Percentiles rank a stretch among this genome's conserved stretches.
phyloP scores from a whole-genome alignment of 2,329 filamentous ascomycete species.

The Ceratocystis diversiconidia region DNA sequence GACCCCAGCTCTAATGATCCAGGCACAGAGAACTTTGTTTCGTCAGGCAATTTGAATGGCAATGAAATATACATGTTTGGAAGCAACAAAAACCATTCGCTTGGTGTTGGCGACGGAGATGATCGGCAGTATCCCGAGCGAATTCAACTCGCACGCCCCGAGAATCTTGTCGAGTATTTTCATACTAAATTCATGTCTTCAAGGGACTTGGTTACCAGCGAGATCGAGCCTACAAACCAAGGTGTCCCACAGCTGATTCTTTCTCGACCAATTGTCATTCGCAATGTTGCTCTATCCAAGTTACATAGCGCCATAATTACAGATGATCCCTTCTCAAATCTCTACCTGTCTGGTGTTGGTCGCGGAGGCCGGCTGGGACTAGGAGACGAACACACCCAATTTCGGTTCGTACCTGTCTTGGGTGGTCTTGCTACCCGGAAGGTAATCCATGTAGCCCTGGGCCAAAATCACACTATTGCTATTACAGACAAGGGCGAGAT shows the following conservation, averaged over 20 bases:
- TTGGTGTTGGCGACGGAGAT: constrained; percentile 90
- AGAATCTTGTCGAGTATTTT: constrained; percentile 60
- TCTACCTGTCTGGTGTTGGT: constrained; percentile 87
- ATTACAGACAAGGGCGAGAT: constrained; percentile 76
- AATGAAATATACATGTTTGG: constrained; percentile 90
- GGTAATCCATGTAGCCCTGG: constrained; percentile 64
- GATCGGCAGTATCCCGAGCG: constrained; percentile 89
- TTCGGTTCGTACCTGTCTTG: constrained; percentile 71
- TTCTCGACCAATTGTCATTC: constrained; percentile 58
- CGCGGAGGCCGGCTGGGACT: constrained; percentile 78
- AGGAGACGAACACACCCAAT: constrained; percentile 79
- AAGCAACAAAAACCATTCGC: constrained; percentile 86
- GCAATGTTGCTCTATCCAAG: constrained; percentile 79
- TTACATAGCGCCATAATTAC: constrained; percentile 82
- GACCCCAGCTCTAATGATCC: constrained; percentile 25
- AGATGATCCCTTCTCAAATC: constrained; percentile 71
- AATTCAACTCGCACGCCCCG: constrained; percentile 59
- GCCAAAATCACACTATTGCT: constrained; percentile 82
- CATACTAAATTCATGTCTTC: constrained; percentile 44
- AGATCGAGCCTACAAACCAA: constrained; percentile 22
- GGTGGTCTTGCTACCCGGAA: constrained; percentile 61
- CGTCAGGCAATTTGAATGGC: constrained; percentile 30
- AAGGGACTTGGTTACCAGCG: not conserved
- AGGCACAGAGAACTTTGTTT: not conserved
- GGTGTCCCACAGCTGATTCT: constrained; percentile 61